Evolutionary conservation across 495 filamentous ascomycete species (phyloP), one percentile per base, ranked within the genome.

Genomic region (Aspergillus sclerotiicarbonarius): DNA sequence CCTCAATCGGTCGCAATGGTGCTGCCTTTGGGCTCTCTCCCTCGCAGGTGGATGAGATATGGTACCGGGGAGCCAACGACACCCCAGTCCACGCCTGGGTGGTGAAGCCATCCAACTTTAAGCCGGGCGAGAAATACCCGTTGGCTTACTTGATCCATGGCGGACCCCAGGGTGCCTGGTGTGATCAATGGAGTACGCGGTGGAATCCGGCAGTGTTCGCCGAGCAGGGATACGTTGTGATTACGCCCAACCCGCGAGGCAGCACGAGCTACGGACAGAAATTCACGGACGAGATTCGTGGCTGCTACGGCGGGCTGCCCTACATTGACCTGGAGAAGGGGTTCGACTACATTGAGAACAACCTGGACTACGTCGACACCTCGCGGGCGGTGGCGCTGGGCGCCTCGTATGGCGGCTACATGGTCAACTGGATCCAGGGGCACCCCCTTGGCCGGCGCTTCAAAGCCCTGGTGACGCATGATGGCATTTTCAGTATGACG

Each of bases 161-260:
- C 51, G 92, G 92, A 0, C 92, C 92, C 0, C 91, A 96, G 66
- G 88, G 88, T 7, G 86, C 89, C 1, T 96, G 91, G 90, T 81
- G 78, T 6, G 90, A 96, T 65, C 74, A 82, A 30, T 96, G 92
- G 92, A 87, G 82, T 58, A 96, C 89, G 0, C 79, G 92, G 15
- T 96, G 92, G 92, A 97, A 97, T 60, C 91, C 90, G 0, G 90
- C 90, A 7, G 81, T 95, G 5, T 96, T 93, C 67, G 91, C 92
- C 4, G 92, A 96, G 68, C 90, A 95, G 66, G 92, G 92, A 12
- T 96, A 95, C 60, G 84, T 96, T 12, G 90, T 90, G 9, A 83
- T 96, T 19, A 81, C 83, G n/a, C 91, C 91, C 7, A 96, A 96
- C 64, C 92, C 92, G 9, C 95, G 91, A 0, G 92, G 92, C 9